phyloP scores from a whole-genome alignment of 2,329 filamentous ascomycete genomes.

The Colletotrichum sp. region DNA sequence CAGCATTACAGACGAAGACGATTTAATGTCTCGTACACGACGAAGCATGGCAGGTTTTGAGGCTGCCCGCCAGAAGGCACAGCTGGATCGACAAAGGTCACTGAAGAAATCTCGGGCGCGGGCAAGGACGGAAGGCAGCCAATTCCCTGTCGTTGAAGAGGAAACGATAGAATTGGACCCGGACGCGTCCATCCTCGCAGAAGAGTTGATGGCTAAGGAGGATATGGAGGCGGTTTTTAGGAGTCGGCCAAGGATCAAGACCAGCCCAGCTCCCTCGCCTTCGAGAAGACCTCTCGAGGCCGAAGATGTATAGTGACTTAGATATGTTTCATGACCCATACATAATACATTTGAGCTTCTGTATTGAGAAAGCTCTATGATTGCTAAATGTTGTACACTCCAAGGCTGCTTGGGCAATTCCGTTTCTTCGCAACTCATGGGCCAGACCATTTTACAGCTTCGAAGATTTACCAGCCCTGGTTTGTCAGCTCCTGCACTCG shows the following conservation, averaged over 20 bases:
- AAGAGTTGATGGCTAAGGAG: constrained; percentile 73
- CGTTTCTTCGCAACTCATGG: neutral
- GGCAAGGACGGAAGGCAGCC: constrained; percentile 44
- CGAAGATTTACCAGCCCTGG: constrained; percentile 74
- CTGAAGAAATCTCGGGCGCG: constrained; percentile 44
- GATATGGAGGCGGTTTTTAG: constrained; percentile 87
- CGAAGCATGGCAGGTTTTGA: constrained; percentile 68
- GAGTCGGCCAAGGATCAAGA: constrained; percentile 79
- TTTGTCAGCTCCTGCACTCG: constrained; percentile 73
- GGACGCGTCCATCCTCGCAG: constrained; percentile 57
- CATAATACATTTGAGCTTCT: neutral
- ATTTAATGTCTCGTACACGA: constrained; percentile 62
- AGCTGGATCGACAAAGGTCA: constrained; percentile 60
- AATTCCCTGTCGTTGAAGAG: constrained; percentile 55
- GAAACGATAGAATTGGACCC: constrained; percentile 30
- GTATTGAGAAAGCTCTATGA: neutral
- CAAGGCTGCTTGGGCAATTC: neutral
- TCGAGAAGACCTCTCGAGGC: constrained; percentile 27
- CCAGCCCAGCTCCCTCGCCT: constrained; percentile 69
- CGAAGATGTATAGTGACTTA: neutral
- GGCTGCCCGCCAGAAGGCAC: constrained; percentile 64
- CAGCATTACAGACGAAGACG: constrained; percentile 43
- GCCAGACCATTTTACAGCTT: neutral
- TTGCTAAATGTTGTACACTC: constrained; percentile 16
- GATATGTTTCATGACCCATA: neutral